Base-by-base conservation (phyloP, 164 flowering plant species). In the Nelumbo lutea region DNA sequence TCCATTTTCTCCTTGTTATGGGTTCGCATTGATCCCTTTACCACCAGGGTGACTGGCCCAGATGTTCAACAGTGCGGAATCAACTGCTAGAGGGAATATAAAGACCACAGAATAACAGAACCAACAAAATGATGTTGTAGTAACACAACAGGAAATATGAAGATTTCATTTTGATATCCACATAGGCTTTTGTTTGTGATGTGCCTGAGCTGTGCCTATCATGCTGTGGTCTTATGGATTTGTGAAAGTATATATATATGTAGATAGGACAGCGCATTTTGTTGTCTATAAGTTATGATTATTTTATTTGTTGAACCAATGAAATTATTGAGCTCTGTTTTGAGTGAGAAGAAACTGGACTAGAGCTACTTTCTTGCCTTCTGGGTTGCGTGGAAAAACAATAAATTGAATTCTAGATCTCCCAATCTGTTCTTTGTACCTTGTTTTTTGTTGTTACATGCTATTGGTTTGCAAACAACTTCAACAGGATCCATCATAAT, bases 1-100 rank as follows among this genome's bases (percentile, higher is more conserved):
- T 75, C 79, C 60, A 75, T 78, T 15, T 78, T 78, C 81, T 74
- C 76, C 51, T 68, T 78, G 69, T 59, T 75, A 11, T 78, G 80
- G 80, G 78, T 78, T 46, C 75, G 78, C 27, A 51, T 78, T 6
- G 78, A 78, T 66, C 80, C 80, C 15, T 78, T 78, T 61, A 78
- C 80, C n/a, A 70, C 75, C 62, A 47, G 71, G n/a, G 77, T 75
- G 27, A 70, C 70, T 48, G 77, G 77, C 39, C 78, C 78, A 27
- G 78, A 75, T 57, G 5, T 50, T 67, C 64, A 62, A 67, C 70
- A 55, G 61, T 75, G 78, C 59, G 78, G 78, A 43, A 75, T 75
- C 74, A 75, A 75, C 68, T 75, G 78, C 78, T 75, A 75, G 71
- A 63, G 42, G 14, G 41, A 65, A 53, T 27, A 46, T 10, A 9